Evolutionary conservation across 345 rosid genomes (phyloP).

Genomic region (Balakata baccata): DNA sequence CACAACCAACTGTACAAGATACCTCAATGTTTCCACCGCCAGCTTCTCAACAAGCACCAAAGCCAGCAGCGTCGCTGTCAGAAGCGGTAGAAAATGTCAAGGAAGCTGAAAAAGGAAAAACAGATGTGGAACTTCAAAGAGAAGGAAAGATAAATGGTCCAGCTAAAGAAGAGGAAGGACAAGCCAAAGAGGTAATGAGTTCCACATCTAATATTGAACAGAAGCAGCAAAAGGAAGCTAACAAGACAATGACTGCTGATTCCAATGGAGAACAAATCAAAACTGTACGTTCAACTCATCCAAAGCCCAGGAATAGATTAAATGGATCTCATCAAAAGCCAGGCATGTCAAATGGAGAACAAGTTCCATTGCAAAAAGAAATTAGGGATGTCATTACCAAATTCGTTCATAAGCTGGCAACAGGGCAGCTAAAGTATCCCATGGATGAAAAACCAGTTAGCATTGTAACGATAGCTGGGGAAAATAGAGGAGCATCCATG

Average conservation of each 20-base stretch:
- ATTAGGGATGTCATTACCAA: slow-evolving; percentile 58
- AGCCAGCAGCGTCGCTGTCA: slow-evolving; percentile 3
- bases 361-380: slow-evolving; percentile 43
- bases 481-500: slow-evolving; percentile 81
- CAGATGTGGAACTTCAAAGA: slow-evolving; percentile 14
- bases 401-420: slow-evolving; percentile 49
- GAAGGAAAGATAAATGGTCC: slow-evolving; percentile 22
- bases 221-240: slow-evolving; percentile 33
- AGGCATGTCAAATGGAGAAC: slow-evolving; percentile 23
- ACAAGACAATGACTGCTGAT: slow-evolving; percentile 18
- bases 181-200: slow-evolving; percentile 11
- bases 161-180: slow-evolving; percentile 25
- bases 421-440: slow-evolving; percentile 39
- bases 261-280: slow-evolving; percentile 29
- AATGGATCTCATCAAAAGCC: slow-evolving; percentile 25
- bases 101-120: slow-evolving; percentile 26
- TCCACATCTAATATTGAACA: slow-evolving; percentile 20
- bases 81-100: slow-evolving; percentile 10
- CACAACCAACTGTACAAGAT: slow-evolving; percentile 14
- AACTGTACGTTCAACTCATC: slow-evolving; percentile 23
- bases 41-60: slow-evolving; percentile 1
- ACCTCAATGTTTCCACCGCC: slow-evolving; percentile 17
- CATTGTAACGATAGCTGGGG: slow-evolving; percentile 67
- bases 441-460: slow-evolving; percentile 39
- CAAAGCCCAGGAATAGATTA: slow-evolving; percentile 9